Evolutionary conservation across 2,329 filamentous ascomycete species (phyloP).

Genomic region (Arachnomyces sp.): DNA sequence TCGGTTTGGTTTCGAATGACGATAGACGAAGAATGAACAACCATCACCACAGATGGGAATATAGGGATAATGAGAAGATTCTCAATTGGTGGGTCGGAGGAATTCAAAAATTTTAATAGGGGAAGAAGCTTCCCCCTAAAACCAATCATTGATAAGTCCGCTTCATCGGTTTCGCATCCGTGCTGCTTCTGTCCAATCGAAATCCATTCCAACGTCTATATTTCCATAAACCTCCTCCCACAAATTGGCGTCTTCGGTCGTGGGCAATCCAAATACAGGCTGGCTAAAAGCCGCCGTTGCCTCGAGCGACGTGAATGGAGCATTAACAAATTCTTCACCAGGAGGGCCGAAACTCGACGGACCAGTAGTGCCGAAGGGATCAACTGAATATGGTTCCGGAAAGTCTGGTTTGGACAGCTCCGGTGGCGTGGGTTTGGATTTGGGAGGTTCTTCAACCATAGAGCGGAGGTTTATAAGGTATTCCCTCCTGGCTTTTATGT

Average conservation of each 20-base stretch:
- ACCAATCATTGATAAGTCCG: too few species aligned
- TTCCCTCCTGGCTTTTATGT: slow-evolving; percentile 37
- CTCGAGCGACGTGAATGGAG: slow-evolving; percentile 15
- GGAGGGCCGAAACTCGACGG: neutral
- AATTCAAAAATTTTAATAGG: too few species aligned
- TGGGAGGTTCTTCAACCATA: slow-evolving; percentile 16
- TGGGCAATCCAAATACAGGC: slow-evolving; percentile 29
- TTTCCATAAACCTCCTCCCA: slow-evolving; percentile 37
- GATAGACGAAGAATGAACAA: too few species aligned
- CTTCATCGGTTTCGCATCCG: too few species aligned
- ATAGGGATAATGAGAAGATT: too few species aligned
- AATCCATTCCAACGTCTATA: slow-evolving; percentile 36
- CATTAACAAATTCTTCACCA: slow-evolving; percentile 4
- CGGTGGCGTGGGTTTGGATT: slow-evolving; percentile 4
- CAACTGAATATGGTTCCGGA: slow-evolving; percentile 3
- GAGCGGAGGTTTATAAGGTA: slow-evolving; percentile 31
- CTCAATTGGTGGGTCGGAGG: too few species aligned
- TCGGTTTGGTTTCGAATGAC: too few species aligned
- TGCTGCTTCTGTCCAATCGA: slow-evolving; percentile 23
- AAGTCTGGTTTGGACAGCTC: neutral
- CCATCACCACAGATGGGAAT: too few species aligned
- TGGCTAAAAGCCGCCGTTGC: slow-evolving; percentile 18
- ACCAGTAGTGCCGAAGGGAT: neutral
- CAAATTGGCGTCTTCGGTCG: slow-evolving; percentile 31
- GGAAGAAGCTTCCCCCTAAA: too few species aligned